Percentiles rank a stretch among this genome's conserved stretches.
Evolutionary conservation across 495 filamentous ascomycete species (phyloP).

Genomic region (Neurospora terricola): DNA sequence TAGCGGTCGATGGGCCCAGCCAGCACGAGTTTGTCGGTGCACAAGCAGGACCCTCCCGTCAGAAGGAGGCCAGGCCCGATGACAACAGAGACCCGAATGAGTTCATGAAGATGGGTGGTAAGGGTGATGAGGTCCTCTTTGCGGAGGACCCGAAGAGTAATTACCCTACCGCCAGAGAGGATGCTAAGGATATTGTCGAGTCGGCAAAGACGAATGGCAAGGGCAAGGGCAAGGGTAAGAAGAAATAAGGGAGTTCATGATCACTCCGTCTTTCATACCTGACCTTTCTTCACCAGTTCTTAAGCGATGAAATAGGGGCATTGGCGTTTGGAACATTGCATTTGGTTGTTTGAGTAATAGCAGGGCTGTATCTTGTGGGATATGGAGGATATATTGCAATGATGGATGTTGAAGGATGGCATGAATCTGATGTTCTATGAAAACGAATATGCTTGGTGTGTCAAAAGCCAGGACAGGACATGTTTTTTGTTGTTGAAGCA

Average conservation of each 20-base stretch:
- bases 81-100: slow-evolving; percentile 56
- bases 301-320: not conserved
- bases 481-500: not conserved
- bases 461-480: not conserved
- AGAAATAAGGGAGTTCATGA: not conserved
- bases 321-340: not conserved
- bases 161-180: slow-evolving; percentile 13
- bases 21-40: not conserved
- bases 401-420: not conserved
- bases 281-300: not conserved
- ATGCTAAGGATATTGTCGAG: slow-evolving; percentile 24
- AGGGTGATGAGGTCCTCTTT: slow-evolving; percentile 70
- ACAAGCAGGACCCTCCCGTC: not conserved
- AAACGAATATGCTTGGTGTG: not conserved
- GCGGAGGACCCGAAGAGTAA: slow-evolving; percentile 48
- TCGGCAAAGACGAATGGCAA: slow-evolving; percentile 21
- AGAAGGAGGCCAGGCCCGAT: slow-evolving; percentile 50
- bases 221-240: slow-evolving; percentile 17
- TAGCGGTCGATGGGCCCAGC: slow-evolving; percentile 14
- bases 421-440: not conserved
- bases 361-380: not conserved
- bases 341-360: not conserved
- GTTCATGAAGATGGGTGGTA: slow-evolving; percentile 72
- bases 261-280: not conserved
- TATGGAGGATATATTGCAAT: not conserved